Evolutionary conservation across 352 stramenopile genomes (phyloP), one percentile per base, ranked within the genome.

Genomic region (Blastocystis sp.): DNA sequence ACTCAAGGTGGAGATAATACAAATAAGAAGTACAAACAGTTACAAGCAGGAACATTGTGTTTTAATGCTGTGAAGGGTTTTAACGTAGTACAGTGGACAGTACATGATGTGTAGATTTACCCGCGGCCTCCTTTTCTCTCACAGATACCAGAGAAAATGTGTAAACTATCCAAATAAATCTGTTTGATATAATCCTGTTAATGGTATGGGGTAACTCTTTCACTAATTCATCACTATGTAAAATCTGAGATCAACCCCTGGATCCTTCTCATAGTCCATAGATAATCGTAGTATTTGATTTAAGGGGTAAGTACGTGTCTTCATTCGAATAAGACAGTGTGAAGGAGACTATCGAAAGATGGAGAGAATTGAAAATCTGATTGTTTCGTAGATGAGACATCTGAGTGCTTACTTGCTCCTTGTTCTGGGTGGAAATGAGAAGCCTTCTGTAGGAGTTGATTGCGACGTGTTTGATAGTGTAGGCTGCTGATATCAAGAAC

Each of bases 401-500:
- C 60, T 87, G 17, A 58, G 35, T 75, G 76, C 76, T 73, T 87
- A 87, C 42, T 27, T 87, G 33, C 35, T 87, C 37, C 60, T 87
- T 13, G n/a, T 87, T 27, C 19, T 87, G n/a, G 76, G 76, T n/a
- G 76, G 76, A 87, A 87, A 87, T 57, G 60, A 69, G 57, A 87
- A 69, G 57, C 76, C 76, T 40, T 37, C 76, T 35, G 68, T 79
- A 79, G 22, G 40, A 44, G 6, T 35, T 13, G 44, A 13, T 30
- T 40, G 27, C 1, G 19, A 1, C 2, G 5, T 6, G 24, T 48
- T 17, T 58, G 48, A 73, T 30, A 15, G 11, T 37, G 33, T 75
- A 69, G 90, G 94, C 93, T 78, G 93, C 93, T 90, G 95, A 98
- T 81, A 92, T 98, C 82, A 95, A 93, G 79, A 92, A 92, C 76